Evolutionary conservation across 2,329 filamentous ascomycete species (phyloP), one percentile per base, ranked within the genome.

Genomic region (Aspergillus terreus): DNA sequence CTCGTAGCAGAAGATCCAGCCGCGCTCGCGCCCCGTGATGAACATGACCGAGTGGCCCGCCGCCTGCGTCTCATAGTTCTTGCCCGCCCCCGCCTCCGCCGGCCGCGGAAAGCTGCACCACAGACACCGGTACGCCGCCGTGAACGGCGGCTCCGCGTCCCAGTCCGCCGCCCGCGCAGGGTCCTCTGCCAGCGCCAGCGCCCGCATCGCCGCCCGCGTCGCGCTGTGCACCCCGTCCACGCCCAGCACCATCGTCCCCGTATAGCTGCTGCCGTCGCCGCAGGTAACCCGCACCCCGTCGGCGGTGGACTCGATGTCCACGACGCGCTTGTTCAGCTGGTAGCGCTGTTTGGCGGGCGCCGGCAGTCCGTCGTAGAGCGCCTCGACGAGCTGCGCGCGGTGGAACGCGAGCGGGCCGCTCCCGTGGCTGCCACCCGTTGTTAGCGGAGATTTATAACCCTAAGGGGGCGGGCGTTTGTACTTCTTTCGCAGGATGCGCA

Each of bases 1-100:
- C 47, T 72, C 62, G 43, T 69, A 73, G 0, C 71, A 46, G 27
- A 70, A 67, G 4, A 72, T 46, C 64, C 67, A 71, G 1, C 56
- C 58, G 3, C 62, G 57, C 0, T 70, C 62, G 6, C 51, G 49
- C 5, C 67, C 66, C 4, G 58, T 60, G 6, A 73, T 50, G 36
- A 63, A 61, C 63, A 69, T 66, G 33, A 62, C 48, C 0, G 70
- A 63, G n/a, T 46, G 53, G 6, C 48, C 55, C 6, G 43, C 36
- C 3, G 41, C 44, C 25, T 59, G 53, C 6, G 44, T 45, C 11
- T 57, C 57, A 14, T 45, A 52, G 7, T 38, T 48, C n/a, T 49
- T 21, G 11, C 49, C 52, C 11, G 41, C 1, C 2, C 25, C 14
- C 6, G 27, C 27, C 27, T 9, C 10, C 9, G 51, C 51, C 4